phyloP scores from a whole-genome alignment of 768 basidiomycete species.

The Hypholoma fasciculare region DNA sequence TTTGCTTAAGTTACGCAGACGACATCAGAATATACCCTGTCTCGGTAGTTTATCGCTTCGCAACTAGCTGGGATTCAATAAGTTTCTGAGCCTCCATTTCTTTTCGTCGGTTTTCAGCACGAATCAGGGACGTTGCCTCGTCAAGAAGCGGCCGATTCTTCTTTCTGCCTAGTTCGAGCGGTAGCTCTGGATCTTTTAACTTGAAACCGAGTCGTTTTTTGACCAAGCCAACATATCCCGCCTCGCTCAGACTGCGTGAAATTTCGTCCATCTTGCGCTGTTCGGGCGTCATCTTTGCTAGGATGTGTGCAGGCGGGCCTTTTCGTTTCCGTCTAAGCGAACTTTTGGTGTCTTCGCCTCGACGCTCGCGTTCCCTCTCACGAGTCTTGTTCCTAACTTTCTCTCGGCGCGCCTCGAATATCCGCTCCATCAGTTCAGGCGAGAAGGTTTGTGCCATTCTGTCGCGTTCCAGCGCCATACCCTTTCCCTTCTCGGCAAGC shows the following conservation, averaged over 20 bases:
- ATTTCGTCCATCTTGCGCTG: slow-evolving; percentile 50
- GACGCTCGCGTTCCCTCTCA: slow-evolving; percentile 58
- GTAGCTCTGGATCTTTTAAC: slow-evolving; percentile 39
- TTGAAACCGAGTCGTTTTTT: slow-evolving; percentile 59
- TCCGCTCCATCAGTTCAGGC: slow-evolving; percentile 44
- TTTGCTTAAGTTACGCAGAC: too few species aligned
- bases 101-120: slow-evolving; percentile 29
- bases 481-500: slow-evolving; percentile 27
- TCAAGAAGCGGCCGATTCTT: slow-evolving; percentile 29
- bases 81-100: neutral
- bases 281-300: slow-evolving; percentile 49
- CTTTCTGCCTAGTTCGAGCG: slow-evolving; percentile 30
- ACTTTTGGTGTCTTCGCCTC: slow-evolving; percentile 56
- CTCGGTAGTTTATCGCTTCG: neutral
- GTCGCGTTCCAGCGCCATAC: slow-evolving; percentile 37
- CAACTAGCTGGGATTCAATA: neutral
- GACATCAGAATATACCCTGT: too few species aligned
- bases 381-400: slow-evolving; percentile 67
- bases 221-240: slow-evolving; percentile 68
- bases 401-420: slow-evolving; percentile 58
- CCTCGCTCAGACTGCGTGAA: slow-evolving; percentile 55
- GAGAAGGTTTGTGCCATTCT: slow-evolving; percentile 47
- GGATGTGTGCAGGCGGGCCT: slow-evolving; percentile 65
- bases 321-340: slow-evolving; percentile 48
- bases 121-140: slow-evolving; percentile 20